These are phyloP conservation scores for Cladosporium sp. DNA, from an alignment of 2,329 filamentous ascomycete genomes.

Conservation along the genomic window DNA sequence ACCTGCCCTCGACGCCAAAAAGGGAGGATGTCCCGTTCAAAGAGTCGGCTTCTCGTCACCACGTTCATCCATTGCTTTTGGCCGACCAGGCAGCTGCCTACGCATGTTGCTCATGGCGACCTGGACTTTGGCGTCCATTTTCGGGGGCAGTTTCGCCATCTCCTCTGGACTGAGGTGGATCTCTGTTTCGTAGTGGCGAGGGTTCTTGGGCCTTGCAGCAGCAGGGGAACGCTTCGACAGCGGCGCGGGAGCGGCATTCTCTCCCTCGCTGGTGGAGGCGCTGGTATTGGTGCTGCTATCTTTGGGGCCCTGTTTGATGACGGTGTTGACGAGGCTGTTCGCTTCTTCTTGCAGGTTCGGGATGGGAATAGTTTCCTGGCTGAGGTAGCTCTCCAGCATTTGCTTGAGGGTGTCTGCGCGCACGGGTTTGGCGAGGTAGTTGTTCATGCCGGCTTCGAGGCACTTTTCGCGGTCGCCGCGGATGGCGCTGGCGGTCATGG, in stretches of 20 bases:
- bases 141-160: conserved; percentile 25
- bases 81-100: background rate
- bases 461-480: conserved; percentile 94
- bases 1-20: too few relatives aligned
- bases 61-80: background rate
- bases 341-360: conserved; percentile 50
- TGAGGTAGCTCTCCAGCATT: conserved; percentile 71
- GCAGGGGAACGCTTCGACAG: background rate
- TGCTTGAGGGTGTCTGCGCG: conserved; percentile 80
- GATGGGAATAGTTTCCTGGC: conserved; percentile 47
- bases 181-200: conserved; percentile 25
- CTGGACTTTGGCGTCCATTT: conserved; percentile 14
- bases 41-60: background rate
- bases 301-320: background rate
- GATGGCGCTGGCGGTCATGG: conserved; percentile 95
- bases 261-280: background rate
- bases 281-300: background rate
- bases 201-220: conserved; percentile 26
- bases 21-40: too few relatives aligned
- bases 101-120: conserved; percentile 16
- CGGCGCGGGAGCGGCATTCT: background rate
- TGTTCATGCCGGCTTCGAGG: conserved; percentile 94
- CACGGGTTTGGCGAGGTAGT: conserved; percentile 95
- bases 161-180: conserved; percentile 32
- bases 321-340: conserved; percentile 41